Percentiles rank a stretch among this genome's conserved stretches.
Evolutionary conservation across 129 eudicot species (phyloP).

Genomic region (Oenanthe sinensis): DNA sequence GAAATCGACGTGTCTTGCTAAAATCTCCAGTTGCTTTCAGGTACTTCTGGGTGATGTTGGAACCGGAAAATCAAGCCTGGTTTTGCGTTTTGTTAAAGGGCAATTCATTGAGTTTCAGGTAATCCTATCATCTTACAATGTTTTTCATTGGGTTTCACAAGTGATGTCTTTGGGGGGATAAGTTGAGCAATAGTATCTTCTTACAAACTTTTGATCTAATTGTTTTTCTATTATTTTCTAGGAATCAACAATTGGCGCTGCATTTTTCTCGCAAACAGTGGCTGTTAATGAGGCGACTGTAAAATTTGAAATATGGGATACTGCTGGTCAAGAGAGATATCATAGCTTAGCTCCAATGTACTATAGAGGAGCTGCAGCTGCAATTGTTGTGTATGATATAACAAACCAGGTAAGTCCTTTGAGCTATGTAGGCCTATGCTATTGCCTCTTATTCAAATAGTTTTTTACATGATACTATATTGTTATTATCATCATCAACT

Average conservation of each 20-base stretch:
- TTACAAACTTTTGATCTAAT: background rate
- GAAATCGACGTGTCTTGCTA: background rate
- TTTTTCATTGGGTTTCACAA: background rate
- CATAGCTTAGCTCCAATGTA: slow-evolving; percentile 57
- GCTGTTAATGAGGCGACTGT: slow-evolving; percentile 37
- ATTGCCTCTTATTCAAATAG: background rate
- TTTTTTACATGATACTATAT: background rate
- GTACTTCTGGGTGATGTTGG: slow-evolving; percentile 55
- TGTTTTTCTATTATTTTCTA: slow-evolving; percentile 6
- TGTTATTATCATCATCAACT: background rate
- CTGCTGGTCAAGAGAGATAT: slow-evolving; percentile 55
- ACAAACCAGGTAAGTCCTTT: slow-evolving; percentile 16
- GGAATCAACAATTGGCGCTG: slow-evolving; percentile 57
- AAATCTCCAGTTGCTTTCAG: slow-evolving; percentile 15
- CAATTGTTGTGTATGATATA: slow-evolving; percentile 37
- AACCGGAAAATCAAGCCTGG: slow-evolving; percentile 50
- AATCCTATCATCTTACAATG: background rate
- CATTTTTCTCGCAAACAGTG: slow-evolving; percentile 39
- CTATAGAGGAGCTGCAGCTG: slow-evolving; percentile 45
- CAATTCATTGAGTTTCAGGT: slow-evolving; percentile 51
- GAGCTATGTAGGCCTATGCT: background rate
- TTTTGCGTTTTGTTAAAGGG: slow-evolving; percentile 46
- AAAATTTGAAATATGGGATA: slow-evolving; percentile 50
- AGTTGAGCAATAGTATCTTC: background rate
- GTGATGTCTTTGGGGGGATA: background rate